Base-by-base conservation (phyloP, 805 yeast species). In the Pichia gijzeniarum region DNA sequence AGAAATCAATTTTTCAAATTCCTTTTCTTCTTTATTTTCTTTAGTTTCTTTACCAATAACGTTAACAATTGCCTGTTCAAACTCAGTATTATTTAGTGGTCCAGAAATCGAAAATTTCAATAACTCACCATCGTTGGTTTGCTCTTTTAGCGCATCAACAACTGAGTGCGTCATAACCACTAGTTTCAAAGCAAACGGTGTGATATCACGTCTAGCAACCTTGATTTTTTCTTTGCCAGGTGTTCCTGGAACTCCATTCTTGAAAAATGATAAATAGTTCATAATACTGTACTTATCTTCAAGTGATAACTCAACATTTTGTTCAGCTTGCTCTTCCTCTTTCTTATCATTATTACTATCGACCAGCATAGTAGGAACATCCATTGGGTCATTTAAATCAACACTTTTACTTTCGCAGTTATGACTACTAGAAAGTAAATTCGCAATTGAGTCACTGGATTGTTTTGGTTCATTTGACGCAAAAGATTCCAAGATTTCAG, bases 161-260 rank as follows among this genome's bases (percentile, higher is more conserved):
- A 55, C 37, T 18, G 54, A 48, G 12, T 46, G 41, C 2, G 59
- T 55, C 1, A 44, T 52, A 4, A 48, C 41, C 4, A 65, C 36
- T 2, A 67, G 36, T 20, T 62, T 61, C n/a, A 48, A 47, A 35
- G 65, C 61, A 38, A 53, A 54, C 3, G 71, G 70, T 6, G 72
- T 59, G 5, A 75, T 67, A 49, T 75, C 80, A 40, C 75, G 62
- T 49, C 75, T 63, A 2, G 79, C 78, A 41, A 75, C 76, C 43
- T 66, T 69, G 0, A 64, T 43, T 44, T 72, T 71, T 22, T 61
- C 65, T 18, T 66, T 56, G 1, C 52, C 44, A 1, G 67, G 58
- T 7, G 65, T 37, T 3, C 35, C 41, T 4, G 7, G 50, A 7
- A 50, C 49, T 2, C 56, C 55, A 2, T 48, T 31, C 14, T 46